phyloP scores from a whole-genome alignment of 2,329 filamentous ascomycete species.

The Akanthomyces lecanii region DNA sequence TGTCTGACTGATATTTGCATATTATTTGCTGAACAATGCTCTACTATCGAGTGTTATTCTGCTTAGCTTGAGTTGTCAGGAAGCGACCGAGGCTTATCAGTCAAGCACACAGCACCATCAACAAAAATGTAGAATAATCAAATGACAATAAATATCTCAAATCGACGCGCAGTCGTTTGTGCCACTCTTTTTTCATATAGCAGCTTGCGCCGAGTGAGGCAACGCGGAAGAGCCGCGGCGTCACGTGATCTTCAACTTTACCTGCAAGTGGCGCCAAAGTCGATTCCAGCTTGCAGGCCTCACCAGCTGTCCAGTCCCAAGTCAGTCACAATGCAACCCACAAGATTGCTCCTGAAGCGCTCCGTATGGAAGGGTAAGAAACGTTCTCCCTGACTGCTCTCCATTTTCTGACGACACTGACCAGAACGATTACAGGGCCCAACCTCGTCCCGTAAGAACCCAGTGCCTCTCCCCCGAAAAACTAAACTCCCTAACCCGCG shows the following conservation, averaged over 20 bases:
- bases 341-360: conserved; percentile 63
- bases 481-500: conserved; percentile 16
- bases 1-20: too few relatives aligned
- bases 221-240: neutral
- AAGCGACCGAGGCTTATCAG: too few relatives aligned
- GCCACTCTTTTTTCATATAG: neutral
- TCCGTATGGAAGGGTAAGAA: conserved; percentile 82
- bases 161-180: too few relatives aligned
- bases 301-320: neutral
- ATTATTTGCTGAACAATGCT: too few relatives aligned
- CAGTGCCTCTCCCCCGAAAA: conserved; percentile 7
- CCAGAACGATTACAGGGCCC: conserved; percentile 36
- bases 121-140: too few relatives aligned
- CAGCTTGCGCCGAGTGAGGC: neutral
- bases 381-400: neutral
- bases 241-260: conserved; percentile 7
- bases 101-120: too few relatives aligned
- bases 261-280: neutral
- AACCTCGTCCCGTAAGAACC: conserved; percentile 50
- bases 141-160: too few relatives aligned
- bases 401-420: neutral
- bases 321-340: conserved; percentile 58
- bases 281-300: neutral
- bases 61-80: too few relatives aligned
- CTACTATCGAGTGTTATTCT: too few relatives aligned